Conservation (phyloP, 371 early-diverging fungal species). For the Batkoa obscura region DNA sequence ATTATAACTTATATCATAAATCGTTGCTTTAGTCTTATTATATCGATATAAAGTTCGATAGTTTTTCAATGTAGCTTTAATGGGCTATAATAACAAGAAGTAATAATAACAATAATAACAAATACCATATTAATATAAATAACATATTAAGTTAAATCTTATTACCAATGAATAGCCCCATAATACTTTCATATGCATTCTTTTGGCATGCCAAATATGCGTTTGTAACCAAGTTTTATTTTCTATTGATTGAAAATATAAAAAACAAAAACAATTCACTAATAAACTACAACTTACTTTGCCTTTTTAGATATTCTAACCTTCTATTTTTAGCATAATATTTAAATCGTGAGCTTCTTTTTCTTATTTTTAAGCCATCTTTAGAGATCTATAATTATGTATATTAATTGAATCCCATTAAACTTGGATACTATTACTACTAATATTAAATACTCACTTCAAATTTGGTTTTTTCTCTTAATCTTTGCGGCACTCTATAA, state of each 20-base stretch:
- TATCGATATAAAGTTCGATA: conserved; percentile 56
- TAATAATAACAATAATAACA: not conserved
- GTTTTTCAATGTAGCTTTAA: conserved; percentile 71
- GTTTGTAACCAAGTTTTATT: conserved; percentile 85
- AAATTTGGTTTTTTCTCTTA: conserved; percentile 45
- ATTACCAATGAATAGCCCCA: conserved; percentile 67
- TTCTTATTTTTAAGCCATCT: conserved; percentile 14
- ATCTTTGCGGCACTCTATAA: conserved; percentile 56
- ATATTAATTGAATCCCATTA: not conserved
- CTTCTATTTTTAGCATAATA: not conserved
- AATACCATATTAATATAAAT: too few species aligned
- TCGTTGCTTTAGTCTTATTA: conserved; percentile 39
- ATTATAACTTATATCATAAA: conserved; percentile 70
- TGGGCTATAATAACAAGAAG: conserved; percentile 22
- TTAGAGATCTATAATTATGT: not conserved
- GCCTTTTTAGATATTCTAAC: conserved; percentile 31
- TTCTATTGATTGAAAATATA: conserved; percentile 13
- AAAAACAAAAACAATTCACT: not conserved
- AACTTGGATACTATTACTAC: not conserved
- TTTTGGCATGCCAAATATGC: conserved; percentile 93
- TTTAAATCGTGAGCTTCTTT: conserved; percentile 14
- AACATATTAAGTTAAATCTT: not conserved
- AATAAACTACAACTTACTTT: conserved; percentile 14
- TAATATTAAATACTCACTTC: conserved; percentile 28
- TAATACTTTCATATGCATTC: conserved; percentile 74